Base-by-base conservation (phyloP, 106 monocot species). In the Dactylorhiza incarnata region DNA sequence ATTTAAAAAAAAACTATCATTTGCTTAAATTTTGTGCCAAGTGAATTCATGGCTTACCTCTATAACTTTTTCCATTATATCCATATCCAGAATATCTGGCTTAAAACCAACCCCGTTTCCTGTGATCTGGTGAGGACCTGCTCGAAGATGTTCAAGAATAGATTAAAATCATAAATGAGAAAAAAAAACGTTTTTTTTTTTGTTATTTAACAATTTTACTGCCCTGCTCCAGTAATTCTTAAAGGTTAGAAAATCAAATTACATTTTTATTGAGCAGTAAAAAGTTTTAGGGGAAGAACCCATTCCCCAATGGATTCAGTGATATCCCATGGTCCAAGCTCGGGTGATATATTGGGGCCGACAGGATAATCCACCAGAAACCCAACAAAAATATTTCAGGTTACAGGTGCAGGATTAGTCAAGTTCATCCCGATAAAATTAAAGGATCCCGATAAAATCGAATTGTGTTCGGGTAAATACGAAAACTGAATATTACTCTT, bases 21-120 rank as follows among this genome's bases (percentile, higher is more conserved):
- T 45, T 66, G 11, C 3, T 15, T 65, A 56, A 69, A 43, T 12
- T 37, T 62, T 26, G 20, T 61, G 59, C 5, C 45, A 43, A 24
- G 55, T 4, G 68, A 17, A 80, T 54, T 5, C 0, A 4, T 10
- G 66, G 9, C 73, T 79, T 78, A 80, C 96, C 93, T 96, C 96
- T 49, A 96, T 81, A 52, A 96, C 96, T 78, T 84, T 87, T 45
- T 96, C 93, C 96, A 96, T 96, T 43, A 96, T 82, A 86, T 96
- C 96, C 96, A 93, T 85, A 74, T 96, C 93, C 70, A 96, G 75
- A 76, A 96, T 96, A 70, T 86, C 82, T 4, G 96, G 96, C 75
- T 93, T 85, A 78, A 96, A 96, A 0, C 96, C 96, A 76, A 96
- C 93, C 53, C 96, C 96, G 86, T 91, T 96, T 15, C 96, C 96